Evolutionary conservation across 2,329 filamentous ascomycete genomes (phyloP).

Genomic region (Penicillium corylophilum): DNA sequence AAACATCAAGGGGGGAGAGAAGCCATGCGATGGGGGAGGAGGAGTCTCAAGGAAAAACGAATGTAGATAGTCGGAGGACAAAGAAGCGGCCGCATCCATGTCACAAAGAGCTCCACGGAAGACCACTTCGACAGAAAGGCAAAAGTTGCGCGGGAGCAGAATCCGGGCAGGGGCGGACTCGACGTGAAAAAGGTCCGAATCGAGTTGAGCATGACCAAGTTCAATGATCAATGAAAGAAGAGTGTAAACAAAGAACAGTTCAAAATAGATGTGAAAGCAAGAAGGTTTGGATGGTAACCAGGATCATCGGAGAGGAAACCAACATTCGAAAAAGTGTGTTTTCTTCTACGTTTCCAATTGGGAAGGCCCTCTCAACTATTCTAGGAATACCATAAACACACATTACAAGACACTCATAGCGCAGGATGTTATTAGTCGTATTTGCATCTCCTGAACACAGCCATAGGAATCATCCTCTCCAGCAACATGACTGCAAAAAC

Average conservation of each 20-base stretch:
- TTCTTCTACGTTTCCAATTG: background rate
- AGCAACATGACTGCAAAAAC: slow-evolving; percentile 12
- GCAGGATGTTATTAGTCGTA: slow-evolving; percentile 19
- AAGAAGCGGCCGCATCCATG: background rate
- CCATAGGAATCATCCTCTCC: slow-evolving; percentile 16
- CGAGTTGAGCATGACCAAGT: background rate
- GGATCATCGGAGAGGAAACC: background rate
- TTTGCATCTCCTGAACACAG: slow-evolving; percentile 22
- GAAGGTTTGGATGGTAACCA: background rate
- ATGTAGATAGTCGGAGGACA: background rate
- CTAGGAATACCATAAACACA: background rate
- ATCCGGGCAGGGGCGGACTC: background rate
- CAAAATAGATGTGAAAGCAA: slow-evolving; percentile 5
- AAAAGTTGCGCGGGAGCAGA: background rate
- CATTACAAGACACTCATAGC: background rate
- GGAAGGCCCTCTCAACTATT: background rate
- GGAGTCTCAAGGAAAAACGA: background rate
- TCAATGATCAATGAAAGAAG: background rate
- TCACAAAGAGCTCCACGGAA: background rate
- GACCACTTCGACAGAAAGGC: background rate
- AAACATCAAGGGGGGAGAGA: background rate
- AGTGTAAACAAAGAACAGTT: background rate
- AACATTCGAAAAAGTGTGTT: background rate
- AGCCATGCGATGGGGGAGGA: background rate
- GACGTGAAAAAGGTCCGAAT: background rate